Conservation (phyloP, 768 basidiomycete genomes). For the Rhizopogon vulgaris region DNA sequence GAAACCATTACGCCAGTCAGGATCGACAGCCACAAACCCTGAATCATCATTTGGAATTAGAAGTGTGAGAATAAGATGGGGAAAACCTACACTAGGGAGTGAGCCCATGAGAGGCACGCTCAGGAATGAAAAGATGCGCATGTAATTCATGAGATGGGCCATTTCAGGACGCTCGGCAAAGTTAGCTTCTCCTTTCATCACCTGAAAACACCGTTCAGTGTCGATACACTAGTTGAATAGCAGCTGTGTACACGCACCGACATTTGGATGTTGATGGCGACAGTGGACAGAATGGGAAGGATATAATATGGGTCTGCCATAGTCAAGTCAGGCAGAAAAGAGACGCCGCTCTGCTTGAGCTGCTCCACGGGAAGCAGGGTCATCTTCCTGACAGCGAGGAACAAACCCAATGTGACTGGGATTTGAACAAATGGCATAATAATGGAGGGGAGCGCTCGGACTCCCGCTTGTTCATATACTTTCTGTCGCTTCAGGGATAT, state of each 20-base stretch:
- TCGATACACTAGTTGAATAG: neutral
- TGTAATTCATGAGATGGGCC: conserved; percentile 62
- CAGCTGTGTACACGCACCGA: conserved; percentile 31
- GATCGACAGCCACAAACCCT: conserved; percentile 60
- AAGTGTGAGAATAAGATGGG: neutral
- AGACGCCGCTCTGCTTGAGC: conserved; percentile 69
- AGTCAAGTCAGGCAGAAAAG: conserved; percentile 73
- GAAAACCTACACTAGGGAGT: conserved; percentile 59
- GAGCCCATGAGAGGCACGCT: conserved; percentile 46
- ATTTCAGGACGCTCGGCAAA: conserved; percentile 43
- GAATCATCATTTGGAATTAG: conserved; percentile 3
- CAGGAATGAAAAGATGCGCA: conserved; percentile 51
- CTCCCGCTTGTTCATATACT: conserved; percentile 60
- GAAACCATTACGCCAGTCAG: conserved; percentile 42
- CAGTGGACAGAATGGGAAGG: conserved; percentile 55
- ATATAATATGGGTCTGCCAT: conserved; percentile 68
- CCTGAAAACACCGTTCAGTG: conserved; percentile 16
- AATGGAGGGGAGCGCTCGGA: conserved; percentile 52
- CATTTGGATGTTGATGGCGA: conserved; percentile 64
- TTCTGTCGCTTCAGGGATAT: conserved; percentile 39
- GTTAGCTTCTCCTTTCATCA: conserved; percentile 51
- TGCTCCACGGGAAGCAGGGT: conserved; percentile 67
- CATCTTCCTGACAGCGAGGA: conserved; percentile 75
- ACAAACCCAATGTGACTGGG: conserved; percentile 72
- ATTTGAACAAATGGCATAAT: conserved; percentile 61